Percentiles rank a stretch among this genome's conserved stretches.
phyloP scores from a whole-genome alignment of 139 green algal genomes.

The Closterium sp. region DNA sequence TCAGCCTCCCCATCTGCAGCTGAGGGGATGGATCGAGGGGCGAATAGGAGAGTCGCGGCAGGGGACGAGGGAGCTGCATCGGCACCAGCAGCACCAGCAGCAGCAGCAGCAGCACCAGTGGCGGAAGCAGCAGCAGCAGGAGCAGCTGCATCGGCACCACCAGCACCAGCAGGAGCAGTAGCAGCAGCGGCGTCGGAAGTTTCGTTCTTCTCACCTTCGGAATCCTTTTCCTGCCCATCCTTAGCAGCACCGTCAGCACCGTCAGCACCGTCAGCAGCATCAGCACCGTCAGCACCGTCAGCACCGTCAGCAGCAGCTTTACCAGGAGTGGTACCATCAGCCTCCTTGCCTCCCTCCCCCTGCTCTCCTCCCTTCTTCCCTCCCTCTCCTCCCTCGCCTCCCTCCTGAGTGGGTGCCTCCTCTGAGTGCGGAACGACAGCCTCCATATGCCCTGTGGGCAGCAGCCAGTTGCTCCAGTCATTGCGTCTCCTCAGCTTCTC shows the following conservation, averaged over 20 bases:
- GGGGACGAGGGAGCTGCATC: background rate
- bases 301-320: background rate
- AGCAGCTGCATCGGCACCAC: background rate
- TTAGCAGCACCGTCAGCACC: background rate
- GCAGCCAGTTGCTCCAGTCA: conserved; percentile 72
- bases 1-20: conserved; percentile 20
- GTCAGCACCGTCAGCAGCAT: conserved; percentile 3
- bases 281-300: too few species aligned
- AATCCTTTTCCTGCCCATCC: background rate
- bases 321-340: too few species aligned
- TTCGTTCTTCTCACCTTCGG: background rate
- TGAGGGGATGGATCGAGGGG: background rate
- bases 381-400: background rate
- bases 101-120: background rate
- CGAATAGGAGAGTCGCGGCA: background rate
- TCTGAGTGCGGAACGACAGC: background rate
- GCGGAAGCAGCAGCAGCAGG: too few species aligned
- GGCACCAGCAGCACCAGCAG: background rate
- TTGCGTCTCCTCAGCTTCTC: conserved; percentile 41
- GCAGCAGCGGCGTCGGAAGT: background rate
- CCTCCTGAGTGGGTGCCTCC: background rate
- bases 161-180: background rate
- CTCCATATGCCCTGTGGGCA: conserved; percentile 60
- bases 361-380: background rate
- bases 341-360: background rate